Base-by-base conservation (phyloP, 352 stramenopile genomes). In the Globisporangium polare region DNA sequence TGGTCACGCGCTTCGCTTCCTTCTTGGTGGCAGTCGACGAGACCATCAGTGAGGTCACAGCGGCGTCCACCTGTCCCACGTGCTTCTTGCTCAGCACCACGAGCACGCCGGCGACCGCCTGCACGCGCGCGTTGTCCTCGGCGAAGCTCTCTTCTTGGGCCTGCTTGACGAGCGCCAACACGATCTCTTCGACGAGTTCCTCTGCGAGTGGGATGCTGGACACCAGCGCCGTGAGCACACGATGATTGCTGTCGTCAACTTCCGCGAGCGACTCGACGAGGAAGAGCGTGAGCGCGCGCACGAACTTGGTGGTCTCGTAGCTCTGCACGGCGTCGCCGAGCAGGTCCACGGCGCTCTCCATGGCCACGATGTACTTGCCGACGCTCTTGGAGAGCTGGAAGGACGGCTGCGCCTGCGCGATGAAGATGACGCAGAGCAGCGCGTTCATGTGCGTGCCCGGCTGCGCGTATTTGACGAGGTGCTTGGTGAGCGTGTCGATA, bases 231-330 rank as follows among this genome's bases (percentile, higher is more conserved):
- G 66, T 60, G 8, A 92, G 58, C 33, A 90, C 47, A 37, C 35
- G 45, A 39, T 75, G 77, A 37, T 73, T 57, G 2, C 58, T 66
- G 39, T 94, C 84, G 18, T 77, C 69, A 0, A 41, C 56, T 0
- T 67, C 60, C 7, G 80, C 57, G 24, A 83, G 61, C 15, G 84
- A 57, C 46, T 80, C 49, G 1, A 74, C 72, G 35, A 93, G 72
- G 62, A 86, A 90, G 17, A 65, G 33, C 0, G 73, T 66, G 22
- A 93, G 75, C 33, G 79, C 56, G 26, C 77, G 72, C 13, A 95
- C 68, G 63, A 95, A 95, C 58, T 74, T 89, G 42, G 72, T 63
- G 5, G 85, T 74, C 41, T 94, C 87, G 72, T 95, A 95, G 47
- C 73, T 86, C 20, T 73, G 62, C 5, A 78, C 75, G 0, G 81